Conservation (phyloP, 768 basidiomycete species). For the Mycena sanguinolenta region DNA sequence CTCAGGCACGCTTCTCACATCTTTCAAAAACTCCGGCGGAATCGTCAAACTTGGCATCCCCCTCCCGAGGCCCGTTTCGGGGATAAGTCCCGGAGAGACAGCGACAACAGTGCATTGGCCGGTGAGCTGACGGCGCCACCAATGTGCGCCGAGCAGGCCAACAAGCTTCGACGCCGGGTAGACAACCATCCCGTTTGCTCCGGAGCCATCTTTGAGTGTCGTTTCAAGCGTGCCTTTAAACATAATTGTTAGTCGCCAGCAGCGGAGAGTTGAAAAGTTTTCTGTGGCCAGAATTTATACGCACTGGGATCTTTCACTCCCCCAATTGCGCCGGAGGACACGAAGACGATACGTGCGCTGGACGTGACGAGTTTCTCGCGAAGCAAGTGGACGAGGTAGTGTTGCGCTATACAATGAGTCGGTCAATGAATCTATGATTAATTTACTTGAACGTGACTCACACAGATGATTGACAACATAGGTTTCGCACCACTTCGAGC, state of each 20-base stretch:
- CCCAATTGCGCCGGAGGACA: slow-evolving; percentile 30
- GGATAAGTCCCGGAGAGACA: slow-evolving; percentile 32
- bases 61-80: slow-evolving; percentile 16
- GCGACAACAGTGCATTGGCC: slow-evolving; percentile 22
- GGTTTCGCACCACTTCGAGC: slow-evolving; percentile 29
- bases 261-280: no score
- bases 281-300: neutral
- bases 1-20: slow-evolving; percentile 15
- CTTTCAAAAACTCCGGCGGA: slow-evolving; percentile 2
- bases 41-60: neutral
- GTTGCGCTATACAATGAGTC: slow-evolving; percentile 12
- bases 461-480: slow-evolving; percentile 33
- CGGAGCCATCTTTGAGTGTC: slow-evolving; percentile 12
- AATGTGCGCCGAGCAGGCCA: slow-evolving; percentile 23
- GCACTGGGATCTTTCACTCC: slow-evolving; percentile 24
- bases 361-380: slow-evolving; percentile 29
- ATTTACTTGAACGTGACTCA: neutral
- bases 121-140: slow-evolving; percentile 31
- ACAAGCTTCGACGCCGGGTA: slow-evolving; percentile 27
- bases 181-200: neutral
- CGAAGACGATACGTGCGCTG: slow-evolving; percentile 27
- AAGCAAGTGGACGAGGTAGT: slow-evolving; percentile 33
- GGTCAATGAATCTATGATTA: neutral
- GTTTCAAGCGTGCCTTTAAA: slow-evolving; percentile 6
- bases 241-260: neutral